These are phyloP conservation scores for Haemoproteus tartakovskyi DNA, from an alignment of 169 alveolate genomes.

Conservation along the genomic window DNA sequence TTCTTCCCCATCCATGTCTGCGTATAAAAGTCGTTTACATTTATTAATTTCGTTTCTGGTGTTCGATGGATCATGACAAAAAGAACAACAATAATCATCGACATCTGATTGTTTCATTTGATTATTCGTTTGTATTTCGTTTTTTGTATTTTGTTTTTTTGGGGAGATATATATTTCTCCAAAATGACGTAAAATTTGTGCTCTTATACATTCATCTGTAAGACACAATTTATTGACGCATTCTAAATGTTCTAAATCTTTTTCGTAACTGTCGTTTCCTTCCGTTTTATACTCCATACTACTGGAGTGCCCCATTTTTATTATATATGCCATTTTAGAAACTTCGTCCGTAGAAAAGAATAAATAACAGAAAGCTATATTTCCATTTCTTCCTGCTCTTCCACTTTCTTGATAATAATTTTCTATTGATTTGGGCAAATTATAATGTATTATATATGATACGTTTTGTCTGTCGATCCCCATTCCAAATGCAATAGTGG, in stretches of 20 bases:
- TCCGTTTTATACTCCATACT: constrained; percentile 6
- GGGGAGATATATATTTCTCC: too few relatives aligned
- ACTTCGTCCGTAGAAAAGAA: constrained; percentile 78
- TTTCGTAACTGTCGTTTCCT: constrained; percentile 34
- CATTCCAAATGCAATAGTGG: constrained; percentile 99
- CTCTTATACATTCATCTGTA: constrained; percentile 26
- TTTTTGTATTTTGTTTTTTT: too few relatives aligned
- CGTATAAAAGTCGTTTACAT: too few relatives aligned
- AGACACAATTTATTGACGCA: constrained; percentile 49
- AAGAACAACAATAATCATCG: too few relatives aligned
- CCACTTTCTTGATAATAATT: constrained; percentile 96
- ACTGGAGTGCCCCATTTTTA: constrained; percentile 8
- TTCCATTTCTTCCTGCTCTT: constrained; percentile 98
- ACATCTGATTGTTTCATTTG: too few relatives aligned
- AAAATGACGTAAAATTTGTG: constrained; percentile 31
- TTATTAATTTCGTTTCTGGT: too few relatives aligned
- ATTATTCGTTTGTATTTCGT: too few relatives aligned
- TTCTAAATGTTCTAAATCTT: constrained; percentile 39
- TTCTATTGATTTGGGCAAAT: constrained; percentile 94
- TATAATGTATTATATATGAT: constrained; percentile 93
- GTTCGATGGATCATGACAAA: too few relatives aligned
- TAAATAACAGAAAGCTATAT: constrained; percentile 76
- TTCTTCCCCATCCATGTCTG: too few relatives aligned
- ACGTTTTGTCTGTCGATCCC: constrained; percentile 98
- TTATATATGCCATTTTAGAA: constrained; percentile 44